Base-by-base conservation (phyloP, 2,329 filamentous ascomycete genomes). In the Elsinoe perseae region DNA sequence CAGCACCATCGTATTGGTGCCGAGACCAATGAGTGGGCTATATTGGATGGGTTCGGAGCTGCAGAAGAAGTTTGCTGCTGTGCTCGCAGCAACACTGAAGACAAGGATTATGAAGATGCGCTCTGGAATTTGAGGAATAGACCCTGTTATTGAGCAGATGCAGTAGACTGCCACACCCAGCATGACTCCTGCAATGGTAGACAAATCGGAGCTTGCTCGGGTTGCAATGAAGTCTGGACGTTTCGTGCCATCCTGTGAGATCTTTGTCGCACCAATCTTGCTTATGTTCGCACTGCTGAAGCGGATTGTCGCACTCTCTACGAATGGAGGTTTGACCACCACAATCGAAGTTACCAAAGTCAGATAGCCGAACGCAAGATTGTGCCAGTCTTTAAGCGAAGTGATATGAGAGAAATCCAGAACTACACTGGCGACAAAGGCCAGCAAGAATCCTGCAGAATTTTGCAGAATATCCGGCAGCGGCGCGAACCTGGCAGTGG, bases 301-400 rank as follows among this genome's bases (percentile, higher is more conserved):
- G 32, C 21, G 23, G 14, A 34, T 4, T 8, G 14, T 8, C 12
- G 25, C 23, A 12, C 12, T 16, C 18, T 48, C 40, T 2, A 32
- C 69, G 32, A 80, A 72, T 27, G 77, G 75, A 14, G 75, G 75
- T n/a, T 75, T 75, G n/a, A 79, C 61, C 8, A 74, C 64, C 32
- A 79, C 69, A 4, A 78, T 63, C 0, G 77, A 77, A 12, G 69
- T 58, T 32, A 72, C 60, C 54, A 81, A 65, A 18, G 75, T 72
- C 23, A 74, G 43, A 58, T 80, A 78, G 25, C 78, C 78, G 34
- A 74, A 58, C 9, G 75, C 25, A 1, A 74, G 69, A 27, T 70
- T 61, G 7, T 60, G 54, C 25, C 57, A 32, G 1, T 64, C 60
- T 2, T 63, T 63, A 21, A 60, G 62, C 27, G 65, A 63, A 1